Evolutionary conservation across 2,329 filamentous ascomycete species (phyloP).

Genomic region (Aspergillus sclerotialis): DNA sequence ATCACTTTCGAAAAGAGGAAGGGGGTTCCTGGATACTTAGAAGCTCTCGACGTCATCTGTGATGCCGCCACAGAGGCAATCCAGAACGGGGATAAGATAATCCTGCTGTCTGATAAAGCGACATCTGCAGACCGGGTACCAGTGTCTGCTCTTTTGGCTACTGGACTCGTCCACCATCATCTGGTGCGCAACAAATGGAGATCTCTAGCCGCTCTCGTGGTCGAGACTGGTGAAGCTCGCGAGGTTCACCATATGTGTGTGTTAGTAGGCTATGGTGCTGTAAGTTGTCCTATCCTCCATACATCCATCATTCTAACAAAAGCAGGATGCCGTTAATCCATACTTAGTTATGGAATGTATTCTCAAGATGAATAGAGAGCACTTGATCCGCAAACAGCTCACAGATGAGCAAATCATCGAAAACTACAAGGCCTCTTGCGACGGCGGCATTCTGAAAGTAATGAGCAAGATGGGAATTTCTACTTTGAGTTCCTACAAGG

Average conservation of each 20-base stretch:
- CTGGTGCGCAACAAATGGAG: conserved; percentile 94
- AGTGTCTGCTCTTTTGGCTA: conserved; percentile 79
- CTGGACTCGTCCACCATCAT: conserved; percentile 91
- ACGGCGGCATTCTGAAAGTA: conserved; percentile 94
- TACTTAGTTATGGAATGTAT: conserved; percentile 96
- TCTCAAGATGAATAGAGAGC: conserved; percentile 90
- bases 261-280: conserved; percentile 89
- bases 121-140: conserved; percentile 75
- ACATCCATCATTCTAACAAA: too few relatives aligned
- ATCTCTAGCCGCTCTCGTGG: conserved; percentile 74
- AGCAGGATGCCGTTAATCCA: conserved; percentile 89
- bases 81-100: conserved; percentile 72
- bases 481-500: conserved; percentile 92
- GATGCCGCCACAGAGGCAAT: conserved; percentile 77
- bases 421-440: conserved; percentile 95
- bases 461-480: conserved; percentile 99
- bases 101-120: conserved; percentile 83
- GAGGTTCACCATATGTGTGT: conserved; percentile 99
- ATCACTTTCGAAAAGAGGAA: conserved; percentile 86
- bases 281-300: too few relatives aligned
- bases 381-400: conserved; percentile 84
- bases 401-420: conserved; percentile 74
- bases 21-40: conserved; percentile 75
- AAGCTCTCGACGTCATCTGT: conserved; percentile 83
- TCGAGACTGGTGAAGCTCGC: conserved; percentile 91